Percentiles rank a stretch among this genome's conserved stretches.
Evolutionary conservation across 2,329 filamentous ascomycete species (phyloP).

Genomic region (Paraphaeosphaeria sporulosa): DNA sequence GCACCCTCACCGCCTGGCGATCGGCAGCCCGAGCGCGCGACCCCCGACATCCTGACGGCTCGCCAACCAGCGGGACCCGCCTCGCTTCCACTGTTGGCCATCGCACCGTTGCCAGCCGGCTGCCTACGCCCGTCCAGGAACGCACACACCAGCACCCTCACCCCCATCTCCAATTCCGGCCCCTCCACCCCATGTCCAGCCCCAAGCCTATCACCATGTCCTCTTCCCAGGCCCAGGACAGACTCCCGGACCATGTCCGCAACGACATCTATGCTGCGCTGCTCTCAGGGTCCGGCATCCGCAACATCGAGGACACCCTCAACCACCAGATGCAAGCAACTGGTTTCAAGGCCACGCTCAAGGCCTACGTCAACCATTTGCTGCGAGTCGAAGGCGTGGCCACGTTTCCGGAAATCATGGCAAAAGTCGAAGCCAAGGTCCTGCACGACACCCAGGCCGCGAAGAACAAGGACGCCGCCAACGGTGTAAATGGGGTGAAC

Average conservation of each 20-base stretch:
- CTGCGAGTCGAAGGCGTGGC: slow-evolving; percentile 65
- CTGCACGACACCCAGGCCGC: slow-evolving; percentile 31
- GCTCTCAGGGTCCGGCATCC: slow-evolving; percentile 58
- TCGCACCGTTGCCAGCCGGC: not conserved
- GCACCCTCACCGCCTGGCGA: slow-evolving; percentile 18
- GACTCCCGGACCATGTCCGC: slow-evolving; percentile 50
- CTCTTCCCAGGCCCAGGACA: slow-evolving; percentile 51
- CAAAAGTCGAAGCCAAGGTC: slow-evolving; percentile 56
- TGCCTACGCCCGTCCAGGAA: not conserved
- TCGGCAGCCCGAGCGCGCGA: slow-evolving; percentile 18
- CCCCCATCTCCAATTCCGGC: no score
- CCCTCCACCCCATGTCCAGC: slow-evolving; percentile 20
- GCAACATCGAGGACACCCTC: slow-evolving; percentile 63
- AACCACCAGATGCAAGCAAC: slow-evolving; percentile 62
- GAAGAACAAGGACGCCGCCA: slow-evolving; percentile 26
- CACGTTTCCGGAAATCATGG: slow-evolving; percentile 64
- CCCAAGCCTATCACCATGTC: slow-evolving; percentile 34
- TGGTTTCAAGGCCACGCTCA: slow-evolving; percentile 67
- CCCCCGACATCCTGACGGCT: slow-evolving; percentile 2
- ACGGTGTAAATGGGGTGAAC: slow-evolving; percentile 36
- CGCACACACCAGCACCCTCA: slow-evolving; percentile 12
- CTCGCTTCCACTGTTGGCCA: slow-evolving; percentile 6
- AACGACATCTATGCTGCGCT: slow-evolving; percentile 56
- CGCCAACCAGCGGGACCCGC: slow-evolving; percentile 13
- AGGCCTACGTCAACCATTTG: slow-evolving; percentile 62